These are phyloP conservation scores for Ogataea corticis DNA, from an alignment of 805 yeast genomes.

Conservation along the genomic window DNA sequence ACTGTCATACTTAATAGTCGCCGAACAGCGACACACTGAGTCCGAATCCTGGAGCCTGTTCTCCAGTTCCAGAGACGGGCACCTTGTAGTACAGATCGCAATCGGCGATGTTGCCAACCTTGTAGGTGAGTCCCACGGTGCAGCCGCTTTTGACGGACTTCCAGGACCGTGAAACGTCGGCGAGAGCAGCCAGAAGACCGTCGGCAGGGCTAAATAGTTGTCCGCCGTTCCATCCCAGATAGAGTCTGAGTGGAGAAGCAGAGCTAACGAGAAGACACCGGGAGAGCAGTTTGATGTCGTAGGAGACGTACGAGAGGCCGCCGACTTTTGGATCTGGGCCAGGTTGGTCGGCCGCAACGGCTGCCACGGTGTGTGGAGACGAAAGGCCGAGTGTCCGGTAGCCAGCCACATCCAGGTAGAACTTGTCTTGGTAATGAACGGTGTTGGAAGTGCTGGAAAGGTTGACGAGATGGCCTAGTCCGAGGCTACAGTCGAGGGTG, in stretches of 20 bases:
- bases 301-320: slow-evolving; percentile 31
- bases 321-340: slow-evolving; percentile 16
- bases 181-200: slow-evolving; percentile 15
- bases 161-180: slow-evolving; percentile 17
- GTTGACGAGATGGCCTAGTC: slow-evolving; percentile 57
- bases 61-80: slow-evolving; percentile 54
- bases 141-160: slow-evolving; percentile 17
- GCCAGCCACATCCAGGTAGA: slow-evolving; percentile 54
- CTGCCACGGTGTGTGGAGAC: background rate
- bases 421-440: slow-evolving; percentile 73
- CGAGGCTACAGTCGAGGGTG: slow-evolving; percentile 50
- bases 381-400: slow-evolving; percentile 21
- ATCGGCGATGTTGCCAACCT: slow-evolving; percentile 59
- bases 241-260: slow-evolving; percentile 58
- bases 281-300: slow-evolving; percentile 42
- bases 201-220: slow-evolving; percentile 39
- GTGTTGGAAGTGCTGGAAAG: slow-evolving; percentile 28
- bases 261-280: slow-evolving; percentile 55
- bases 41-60: slow-evolving; percentile 54
- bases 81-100: slow-evolving; percentile 65
- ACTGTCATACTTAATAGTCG: slow-evolving; percentile 19
- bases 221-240: slow-evolving; percentile 68
- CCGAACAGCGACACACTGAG: slow-evolving; percentile 29
- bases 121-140: slow-evolving; percentile 61
- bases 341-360: slow-evolving; percentile 1